Percentiles rank a stretch among this genome's conserved stretches.
phyloP scores from a whole-genome alignment of 805 yeast species.

The Lachancea nothofagi region DNA sequence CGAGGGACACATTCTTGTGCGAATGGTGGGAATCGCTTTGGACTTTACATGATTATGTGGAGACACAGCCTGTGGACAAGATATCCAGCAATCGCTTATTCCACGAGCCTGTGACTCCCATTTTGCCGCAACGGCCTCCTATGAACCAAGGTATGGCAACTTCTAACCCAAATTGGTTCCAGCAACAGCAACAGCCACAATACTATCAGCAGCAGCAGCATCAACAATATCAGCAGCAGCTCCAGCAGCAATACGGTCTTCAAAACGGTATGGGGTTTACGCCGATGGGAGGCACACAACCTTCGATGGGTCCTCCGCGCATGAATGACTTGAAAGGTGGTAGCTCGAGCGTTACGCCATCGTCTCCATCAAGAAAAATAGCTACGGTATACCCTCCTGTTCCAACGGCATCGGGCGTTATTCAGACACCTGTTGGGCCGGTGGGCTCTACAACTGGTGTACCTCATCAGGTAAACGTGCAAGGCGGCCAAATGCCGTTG shows the following conservation, averaged over 20 bases:
- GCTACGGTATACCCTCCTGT: not conserved
- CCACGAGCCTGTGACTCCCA: conserved; percentile 18
- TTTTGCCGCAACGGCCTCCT: conserved; percentile 15
- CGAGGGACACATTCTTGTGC: conserved; percentile 43
- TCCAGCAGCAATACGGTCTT: not conserved
- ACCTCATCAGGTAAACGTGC: conserved; percentile 1
- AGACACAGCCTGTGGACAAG: conserved; percentile 29
- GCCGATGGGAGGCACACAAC: not conserved
- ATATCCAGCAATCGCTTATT: conserved; percentile 16
- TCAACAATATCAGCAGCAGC: conserved; percentile 1
- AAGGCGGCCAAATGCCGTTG: not conserved
- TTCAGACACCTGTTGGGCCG: not conserved
- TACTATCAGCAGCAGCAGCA: not conserved
- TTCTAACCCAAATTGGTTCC: conserved; percentile 1
- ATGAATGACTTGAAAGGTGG: conserved; percentile 1
- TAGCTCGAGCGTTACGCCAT: not conserved
- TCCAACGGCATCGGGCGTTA: conserved; percentile 2
- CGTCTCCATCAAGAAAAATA: conserved; percentile 2
- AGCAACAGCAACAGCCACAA: conserved; percentile 6
- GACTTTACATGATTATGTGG: conserved; percentile 43
- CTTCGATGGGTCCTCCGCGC: conserved; percentile 7
- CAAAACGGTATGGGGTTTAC: not conserved
- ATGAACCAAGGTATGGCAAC: conserved; percentile 1
- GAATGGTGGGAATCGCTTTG: conserved; percentile 56
- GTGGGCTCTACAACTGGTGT: not conserved